Percentiles rank a stretch among this genome's conserved stretches.
phyloP scores from a whole-genome alignment of 805 yeast genomes.

The Kregervanrija fluxuum region DNA sequence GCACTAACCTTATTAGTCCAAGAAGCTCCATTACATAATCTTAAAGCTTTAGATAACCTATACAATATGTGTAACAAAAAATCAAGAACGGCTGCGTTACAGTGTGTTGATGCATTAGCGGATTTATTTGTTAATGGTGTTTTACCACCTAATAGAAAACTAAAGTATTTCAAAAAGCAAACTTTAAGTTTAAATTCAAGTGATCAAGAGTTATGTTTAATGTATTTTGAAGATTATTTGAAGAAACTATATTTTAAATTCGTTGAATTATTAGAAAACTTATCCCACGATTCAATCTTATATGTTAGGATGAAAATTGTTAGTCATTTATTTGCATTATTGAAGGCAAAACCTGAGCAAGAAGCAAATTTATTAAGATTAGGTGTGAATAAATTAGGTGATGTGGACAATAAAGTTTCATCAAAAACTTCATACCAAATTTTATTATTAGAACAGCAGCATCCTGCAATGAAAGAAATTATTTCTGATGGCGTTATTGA shows the following conservation, averaged over 20 bases:
- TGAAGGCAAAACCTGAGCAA: constrained; percentile 90
- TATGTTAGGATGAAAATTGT: constrained; percentile 78
- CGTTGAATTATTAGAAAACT: constrained; percentile 65
- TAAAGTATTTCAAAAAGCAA: constrained; percentile 74
- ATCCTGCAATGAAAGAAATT: constrained; percentile 91
- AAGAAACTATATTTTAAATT: constrained; percentile 71
- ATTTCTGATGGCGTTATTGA: constrained; percentile 77
- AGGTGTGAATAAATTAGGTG: constrained; percentile 93
- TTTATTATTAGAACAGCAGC: constrained; percentile 76
- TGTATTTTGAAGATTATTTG: constrained; percentile 84
- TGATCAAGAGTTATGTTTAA: constrained; percentile 56
- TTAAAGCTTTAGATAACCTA: constrained; percentile 75
- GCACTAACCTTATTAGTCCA: constrained; percentile 89
- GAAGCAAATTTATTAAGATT: constrained; percentile 83
- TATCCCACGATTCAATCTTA: constrained; percentile 86
- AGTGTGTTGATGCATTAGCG: constrained; percentile 80
- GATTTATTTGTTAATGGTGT: constrained; percentile 83
- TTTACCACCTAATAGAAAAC: constrained; percentile 81
- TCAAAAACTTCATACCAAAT: constrained; percentile 81
- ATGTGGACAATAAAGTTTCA: constrained; percentile 81
- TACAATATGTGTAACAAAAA: constrained; percentile 79
- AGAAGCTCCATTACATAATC: constrained; percentile 89
- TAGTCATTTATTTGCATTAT: constrained; percentile 68
- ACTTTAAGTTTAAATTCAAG: constrained; percentile 40
- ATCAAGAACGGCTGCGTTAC: constrained; percentile 87